Percentiles rank a stretch among this genome's conserved stretches.
Evolutionary conservation across 2,329 filamentous ascomycete species (phyloP).

Genomic region (Drechslerella coelobrocha): DNA sequence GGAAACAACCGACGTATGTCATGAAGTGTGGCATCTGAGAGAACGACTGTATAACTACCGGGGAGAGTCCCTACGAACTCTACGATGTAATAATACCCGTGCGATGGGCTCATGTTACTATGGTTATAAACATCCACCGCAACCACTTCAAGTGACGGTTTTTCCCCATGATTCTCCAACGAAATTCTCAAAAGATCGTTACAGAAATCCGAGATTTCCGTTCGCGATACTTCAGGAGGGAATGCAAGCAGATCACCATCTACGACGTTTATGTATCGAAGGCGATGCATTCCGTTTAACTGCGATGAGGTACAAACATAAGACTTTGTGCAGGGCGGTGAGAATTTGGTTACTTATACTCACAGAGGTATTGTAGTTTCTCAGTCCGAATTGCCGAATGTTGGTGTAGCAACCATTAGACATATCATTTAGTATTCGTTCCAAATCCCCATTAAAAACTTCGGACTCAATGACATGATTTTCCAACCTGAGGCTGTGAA

Average conservation of each 20-base stretch:
- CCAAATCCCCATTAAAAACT: not conserved
- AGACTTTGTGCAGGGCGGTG: too few relatives aligned
- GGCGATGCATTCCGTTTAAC: too few relatives aligned
- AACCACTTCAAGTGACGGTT: constrained; percentile 15
- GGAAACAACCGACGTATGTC: constrained; percentile 16
- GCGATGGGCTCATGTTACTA: not conserved
- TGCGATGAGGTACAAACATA: too few relatives aligned
- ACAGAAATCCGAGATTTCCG: constrained; percentile 9
- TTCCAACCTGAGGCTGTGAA: not conserved
- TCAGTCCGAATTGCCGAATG: too few relatives aligned
- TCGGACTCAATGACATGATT: not conserved
- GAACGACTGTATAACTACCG: not conserved
- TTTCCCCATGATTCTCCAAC: not conserved
- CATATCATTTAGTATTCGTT: not conserved
- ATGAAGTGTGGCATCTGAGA: constrained; percentile 9
- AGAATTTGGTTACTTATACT: too few relatives aligned
- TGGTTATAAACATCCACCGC: not conserved
- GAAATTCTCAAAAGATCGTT: constrained; percentile 9
- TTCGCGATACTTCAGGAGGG: too few relatives aligned
- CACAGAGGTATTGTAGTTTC: too few relatives aligned
- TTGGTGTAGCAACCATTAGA: too few relatives aligned
- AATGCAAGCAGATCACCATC: too few relatives aligned
- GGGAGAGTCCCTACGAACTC: constrained; percentile 27
- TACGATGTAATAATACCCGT: constrained; percentile 17
- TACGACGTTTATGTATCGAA: too few relatives aligned